A percentile compares a stretch with the other conserved stretches of the same genome.
Conservation (phyloP, 2,329 filamentous ascomycete species). For the Ophiobolus disseminans region DNA sequence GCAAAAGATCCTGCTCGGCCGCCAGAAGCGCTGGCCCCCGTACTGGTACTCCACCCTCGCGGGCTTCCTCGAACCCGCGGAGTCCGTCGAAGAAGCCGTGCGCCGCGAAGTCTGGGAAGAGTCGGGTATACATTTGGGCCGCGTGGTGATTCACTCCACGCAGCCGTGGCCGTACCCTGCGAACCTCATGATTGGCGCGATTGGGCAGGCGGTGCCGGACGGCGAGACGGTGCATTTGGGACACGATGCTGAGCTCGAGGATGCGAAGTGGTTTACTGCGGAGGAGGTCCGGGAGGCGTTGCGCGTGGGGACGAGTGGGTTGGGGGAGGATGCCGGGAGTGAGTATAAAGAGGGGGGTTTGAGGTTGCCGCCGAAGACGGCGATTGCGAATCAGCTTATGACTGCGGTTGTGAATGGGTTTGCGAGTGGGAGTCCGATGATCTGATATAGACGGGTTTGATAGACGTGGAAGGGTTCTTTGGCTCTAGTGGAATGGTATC, state of each 20-base stretch:
- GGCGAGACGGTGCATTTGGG: conserved; percentile 83
- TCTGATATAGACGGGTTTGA: conserved; percentile 35
- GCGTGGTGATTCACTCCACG: conserved; percentile 60
- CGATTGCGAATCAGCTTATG: conserved; percentile 91
- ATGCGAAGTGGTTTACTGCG: conserved; percentile 85
- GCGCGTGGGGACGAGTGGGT: conserved; percentile 67
- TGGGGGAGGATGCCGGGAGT: conserved; percentile 69
- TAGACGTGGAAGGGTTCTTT: neutral
- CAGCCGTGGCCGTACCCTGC: conserved; percentile 63
- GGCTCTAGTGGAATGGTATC: neutral
- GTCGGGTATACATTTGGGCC: conserved; percentile 55
- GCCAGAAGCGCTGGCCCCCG: conserved; percentile 81
- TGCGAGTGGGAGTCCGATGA: conserved; percentile 59
- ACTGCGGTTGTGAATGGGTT: conserved; percentile 80
- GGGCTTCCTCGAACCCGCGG: conserved; percentile 60
- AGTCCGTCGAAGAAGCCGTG: conserved; percentile 60
- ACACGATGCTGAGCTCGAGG: conserved; percentile 89
- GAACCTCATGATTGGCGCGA: conserved; percentile 67
- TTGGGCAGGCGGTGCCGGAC: conserved; percentile 81
- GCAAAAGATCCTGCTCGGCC: conserved; percentile 79
- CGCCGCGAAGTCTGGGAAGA: conserved; percentile 61
- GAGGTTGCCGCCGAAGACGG: conserved; percentile 81
- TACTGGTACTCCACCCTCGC: conserved; percentile 87
- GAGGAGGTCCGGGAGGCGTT: conserved; percentile 83
- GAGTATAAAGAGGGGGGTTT: conserved; percentile 79